Evolutionary conservation across 768 basidiomycete genomes (phyloP).

Genomic region (Agaricus sinodeliciosus): DNA sequence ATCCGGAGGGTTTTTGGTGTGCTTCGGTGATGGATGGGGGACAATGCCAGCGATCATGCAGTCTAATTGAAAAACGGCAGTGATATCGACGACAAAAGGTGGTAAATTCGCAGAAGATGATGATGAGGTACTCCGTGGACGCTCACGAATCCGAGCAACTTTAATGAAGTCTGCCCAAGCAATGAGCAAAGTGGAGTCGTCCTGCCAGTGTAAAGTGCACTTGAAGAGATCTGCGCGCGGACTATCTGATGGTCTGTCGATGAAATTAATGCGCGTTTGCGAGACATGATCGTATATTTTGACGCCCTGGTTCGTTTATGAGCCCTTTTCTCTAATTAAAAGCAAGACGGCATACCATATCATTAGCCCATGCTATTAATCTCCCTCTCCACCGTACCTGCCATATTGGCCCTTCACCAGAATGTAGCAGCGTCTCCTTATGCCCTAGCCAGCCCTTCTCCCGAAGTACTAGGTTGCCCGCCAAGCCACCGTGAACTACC

Average conservation of each 20-base stretch:
- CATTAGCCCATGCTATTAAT: constrained; percentile 95
- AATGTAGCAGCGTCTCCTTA: constrained; percentile 78
- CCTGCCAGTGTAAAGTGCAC: constrained; percentile 87
- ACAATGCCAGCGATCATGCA: constrained; percentile 92
- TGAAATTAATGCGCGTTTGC: constrained; percentile 73
- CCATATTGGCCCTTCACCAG: constrained; percentile 93
- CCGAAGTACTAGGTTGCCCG: constrained; percentile 76
- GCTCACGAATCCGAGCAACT: constrained; percentile 71
- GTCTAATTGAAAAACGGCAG: constrained; percentile 87
- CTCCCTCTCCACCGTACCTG: constrained; percentile 78
- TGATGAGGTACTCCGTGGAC: constrained; percentile 40
- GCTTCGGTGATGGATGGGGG: constrained; percentile 53
- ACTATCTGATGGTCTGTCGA: constrained; percentile 74
- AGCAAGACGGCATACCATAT: constrained; percentile 47
- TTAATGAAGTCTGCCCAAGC: constrained; percentile 94
- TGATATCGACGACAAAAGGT: constrained; percentile 77
- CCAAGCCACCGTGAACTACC: constrained; percentile 89
- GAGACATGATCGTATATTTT: constrained; percentile 86
- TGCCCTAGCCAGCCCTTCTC: constrained; percentile 98
- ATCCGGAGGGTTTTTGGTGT: constrained; percentile 14
- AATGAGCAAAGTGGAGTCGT: constrained; percentile 84
- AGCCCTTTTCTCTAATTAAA: background rate
- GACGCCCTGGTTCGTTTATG: constrained; percentile 55
- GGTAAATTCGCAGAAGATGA: constrained; percentile 41
- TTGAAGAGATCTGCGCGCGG: constrained; percentile 95